Evolutionary conservation across 768 basidiomycete species (phyloP).

Genomic region (Tulasnella sp.): DNA sequence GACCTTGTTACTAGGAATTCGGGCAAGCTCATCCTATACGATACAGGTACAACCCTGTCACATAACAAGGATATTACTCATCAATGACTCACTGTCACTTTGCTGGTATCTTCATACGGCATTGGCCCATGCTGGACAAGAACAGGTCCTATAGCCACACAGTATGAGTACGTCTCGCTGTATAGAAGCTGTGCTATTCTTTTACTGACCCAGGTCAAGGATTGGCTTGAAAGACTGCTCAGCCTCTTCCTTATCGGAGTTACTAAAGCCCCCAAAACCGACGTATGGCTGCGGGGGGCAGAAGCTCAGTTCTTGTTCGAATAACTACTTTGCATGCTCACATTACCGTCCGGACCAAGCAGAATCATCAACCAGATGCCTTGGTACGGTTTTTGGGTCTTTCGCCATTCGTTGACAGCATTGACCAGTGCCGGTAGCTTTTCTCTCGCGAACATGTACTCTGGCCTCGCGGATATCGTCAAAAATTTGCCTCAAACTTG

Average conservation of each 20-base stretch:
- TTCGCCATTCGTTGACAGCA: not conserved
- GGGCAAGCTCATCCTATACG: not conserved
- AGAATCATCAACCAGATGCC: not conserved
- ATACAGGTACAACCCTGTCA: not conserved
- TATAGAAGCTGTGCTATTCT: not conserved
- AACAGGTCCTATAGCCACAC: not conserved
- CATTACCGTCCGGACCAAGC: not conserved
- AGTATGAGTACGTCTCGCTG: not conserved
- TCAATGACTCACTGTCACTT: not conserved
- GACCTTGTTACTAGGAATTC: not conserved
- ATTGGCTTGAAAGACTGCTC: not conserved
- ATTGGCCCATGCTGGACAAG: not conserved
- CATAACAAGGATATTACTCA: not conserved
- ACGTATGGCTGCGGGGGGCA: not conserved
- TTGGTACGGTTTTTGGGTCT: not conserved
- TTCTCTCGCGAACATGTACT: not conserved
- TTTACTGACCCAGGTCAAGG: slow-evolving; percentile 1
- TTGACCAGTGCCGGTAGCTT: slow-evolving; percentile 3
- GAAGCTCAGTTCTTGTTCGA: not conserved
- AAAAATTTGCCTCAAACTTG: too few relatives aligned
- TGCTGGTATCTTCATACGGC: not conserved
- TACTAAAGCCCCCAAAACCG: not conserved
- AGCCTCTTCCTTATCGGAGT: not conserved
- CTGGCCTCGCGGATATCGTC: not conserved
- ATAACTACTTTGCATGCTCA: not conserved